Conservation (phyloP, 1,284 basidiomycete species). For the Schizopora paradoxa region DNA sequence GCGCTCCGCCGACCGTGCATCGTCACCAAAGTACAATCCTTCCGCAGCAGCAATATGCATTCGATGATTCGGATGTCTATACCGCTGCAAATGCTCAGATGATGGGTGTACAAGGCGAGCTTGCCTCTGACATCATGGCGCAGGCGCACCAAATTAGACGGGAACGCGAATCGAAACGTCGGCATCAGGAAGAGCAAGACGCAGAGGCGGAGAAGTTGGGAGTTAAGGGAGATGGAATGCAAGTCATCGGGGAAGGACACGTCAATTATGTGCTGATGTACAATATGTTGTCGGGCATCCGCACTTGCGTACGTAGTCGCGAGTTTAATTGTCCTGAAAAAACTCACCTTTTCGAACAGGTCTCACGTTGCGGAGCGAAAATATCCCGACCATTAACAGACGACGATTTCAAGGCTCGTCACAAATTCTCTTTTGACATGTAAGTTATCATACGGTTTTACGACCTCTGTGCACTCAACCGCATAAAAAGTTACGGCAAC, state of each 20-base stretch:
- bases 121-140: constrained; percentile 67
- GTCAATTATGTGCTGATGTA: constrained; percentile 99
- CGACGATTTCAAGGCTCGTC: constrained; percentile 84
- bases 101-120: constrained; percentile 20
- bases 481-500: constrained; percentile 73
- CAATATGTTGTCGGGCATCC: constrained; percentile 98
- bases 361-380: constrained; percentile 95
- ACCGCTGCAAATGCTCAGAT: constrained; percentile 10
- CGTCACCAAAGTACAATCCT: constrained; percentile 3
- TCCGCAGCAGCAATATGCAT: constrained; percentile 1
- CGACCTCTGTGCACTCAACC: constrained; percentile 1
- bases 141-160: constrained; percentile 79
- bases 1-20: not conserved
- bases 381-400: constrained; percentile 78
- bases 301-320: constrained; percentile 87
- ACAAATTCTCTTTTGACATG: constrained; percentile 99
- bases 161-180: constrained; percentile 68
- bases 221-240: constrained; percentile 38
- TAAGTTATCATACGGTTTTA: constrained; percentile 36
- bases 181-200: constrained; percentile 50
- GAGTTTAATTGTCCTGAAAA: constrained; percentile 1
- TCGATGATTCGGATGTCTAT: constrained; percentile 15
- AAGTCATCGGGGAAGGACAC: constrained; percentile 91
- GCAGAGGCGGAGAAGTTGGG: constrained; percentile 37
- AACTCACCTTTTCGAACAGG: constrained; percentile 43